Conservation (phyloP, 2,329 filamentous ascomycete species). For the Aspergillus costaricaensis region DNA sequence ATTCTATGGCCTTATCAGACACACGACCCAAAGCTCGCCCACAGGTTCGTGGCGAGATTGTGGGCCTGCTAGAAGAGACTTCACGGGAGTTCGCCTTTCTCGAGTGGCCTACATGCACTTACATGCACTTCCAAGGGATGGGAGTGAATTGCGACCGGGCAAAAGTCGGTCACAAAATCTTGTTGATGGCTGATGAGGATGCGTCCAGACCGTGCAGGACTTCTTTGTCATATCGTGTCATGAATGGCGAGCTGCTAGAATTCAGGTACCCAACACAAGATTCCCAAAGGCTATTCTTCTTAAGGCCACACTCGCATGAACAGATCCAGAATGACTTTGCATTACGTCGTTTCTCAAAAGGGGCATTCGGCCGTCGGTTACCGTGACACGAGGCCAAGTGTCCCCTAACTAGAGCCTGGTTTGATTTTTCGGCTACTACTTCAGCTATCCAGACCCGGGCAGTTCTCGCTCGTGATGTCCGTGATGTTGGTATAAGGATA, state of each 20-base stretch:
- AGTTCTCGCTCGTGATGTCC: conserved; percentile 52
- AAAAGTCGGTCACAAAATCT: neutral
- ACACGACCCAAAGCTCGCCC: neutral
- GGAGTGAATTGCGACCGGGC: neutral
- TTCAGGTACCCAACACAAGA: neutral
- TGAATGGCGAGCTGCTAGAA: neutral
- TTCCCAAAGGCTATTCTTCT: neutral
- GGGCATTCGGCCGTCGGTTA: neutral
- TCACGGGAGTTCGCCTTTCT: neutral
- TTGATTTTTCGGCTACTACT: neutral
- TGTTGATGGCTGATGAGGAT: neutral
- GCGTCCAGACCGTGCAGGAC: neutral
- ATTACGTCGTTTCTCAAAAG: neutral
- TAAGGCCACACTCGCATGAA: neutral
- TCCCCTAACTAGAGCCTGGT: too few species aligned
- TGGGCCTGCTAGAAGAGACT: neutral
- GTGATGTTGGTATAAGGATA: conserved; percentile 53
- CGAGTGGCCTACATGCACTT: neutral
- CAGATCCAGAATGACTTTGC: neutral
- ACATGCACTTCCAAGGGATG: neutral
- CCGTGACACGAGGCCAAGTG: neutral
- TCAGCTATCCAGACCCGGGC: conserved; percentile 54
- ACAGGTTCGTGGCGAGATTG: neutral
- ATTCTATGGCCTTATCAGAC: neutral
- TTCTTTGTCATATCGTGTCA: neutral